Conservation (phyloP, 371 early-diverging fungal species). For the Zopfochytrium polystomum region DNA sequence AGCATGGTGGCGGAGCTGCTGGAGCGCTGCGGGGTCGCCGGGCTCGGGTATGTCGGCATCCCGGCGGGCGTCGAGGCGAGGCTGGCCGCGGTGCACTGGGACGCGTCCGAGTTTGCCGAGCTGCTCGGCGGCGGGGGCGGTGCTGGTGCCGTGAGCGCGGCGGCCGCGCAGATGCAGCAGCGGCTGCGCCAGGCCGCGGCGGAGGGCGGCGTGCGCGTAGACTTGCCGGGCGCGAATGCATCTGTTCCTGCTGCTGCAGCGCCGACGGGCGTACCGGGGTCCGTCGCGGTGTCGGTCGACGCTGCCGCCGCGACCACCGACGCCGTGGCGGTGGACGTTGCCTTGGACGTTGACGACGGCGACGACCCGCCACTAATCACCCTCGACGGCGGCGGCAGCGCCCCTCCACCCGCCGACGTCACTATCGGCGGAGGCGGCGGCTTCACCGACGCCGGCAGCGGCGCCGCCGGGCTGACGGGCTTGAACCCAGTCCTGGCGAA, state of each 20-base stretch:
- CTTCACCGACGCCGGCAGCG: neutral
- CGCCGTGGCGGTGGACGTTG: neutral
- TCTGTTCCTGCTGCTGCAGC: too few relatives aligned
- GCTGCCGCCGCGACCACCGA: too few relatives aligned
- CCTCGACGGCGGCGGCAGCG: neutral
- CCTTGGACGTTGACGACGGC: neutral
- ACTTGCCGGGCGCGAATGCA: too few relatives aligned
- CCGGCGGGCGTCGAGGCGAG: conserved; percentile 24
- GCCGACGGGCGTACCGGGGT: too few relatives aligned
- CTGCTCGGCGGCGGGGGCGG: too few relatives aligned
- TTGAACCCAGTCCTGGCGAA: conserved; percentile 16
- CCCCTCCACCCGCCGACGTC: neutral
- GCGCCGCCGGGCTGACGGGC: neutral
- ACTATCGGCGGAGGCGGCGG: neutral
- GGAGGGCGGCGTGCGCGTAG: neutral
- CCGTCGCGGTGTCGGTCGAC: too few relatives aligned
- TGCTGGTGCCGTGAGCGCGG: too few relatives aligned
- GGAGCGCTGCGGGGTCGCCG: conserved; percentile 10
- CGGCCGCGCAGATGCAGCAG: neutral
- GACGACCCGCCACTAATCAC: neutral
- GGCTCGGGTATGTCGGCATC: conserved; percentile 26
- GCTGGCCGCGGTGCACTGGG: conserved; percentile 21
- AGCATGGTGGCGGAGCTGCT: conserved; percentile 14
- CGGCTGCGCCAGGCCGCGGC: neutral
- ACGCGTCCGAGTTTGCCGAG: neutral